A percentile compares a stretch with the other conserved stretches of the same genome.
phyloP scores from a whole-genome alignment of 2,329 filamentous ascomycete genomes.

The Bipolaris zeicola region DNA sequence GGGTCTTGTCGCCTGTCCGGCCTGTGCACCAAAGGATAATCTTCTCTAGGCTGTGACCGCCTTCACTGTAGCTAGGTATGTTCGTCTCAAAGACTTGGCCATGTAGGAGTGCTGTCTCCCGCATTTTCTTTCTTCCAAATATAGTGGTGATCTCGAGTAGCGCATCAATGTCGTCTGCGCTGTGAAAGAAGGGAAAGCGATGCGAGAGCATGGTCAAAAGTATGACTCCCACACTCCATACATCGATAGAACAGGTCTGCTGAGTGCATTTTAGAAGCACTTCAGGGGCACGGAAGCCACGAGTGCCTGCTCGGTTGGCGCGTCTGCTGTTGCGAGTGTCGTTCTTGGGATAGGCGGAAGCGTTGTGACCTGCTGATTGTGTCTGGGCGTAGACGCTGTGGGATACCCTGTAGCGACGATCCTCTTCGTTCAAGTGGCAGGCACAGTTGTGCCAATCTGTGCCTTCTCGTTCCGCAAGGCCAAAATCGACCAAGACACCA shows the following conservation, averaged over 20 bases:
- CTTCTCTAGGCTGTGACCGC: constrained; percentile 87
- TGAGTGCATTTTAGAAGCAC: constrained; percentile 97
- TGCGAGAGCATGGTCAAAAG: constrained; percentile 90
- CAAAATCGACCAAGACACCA: constrained; percentile 97
- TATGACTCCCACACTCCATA: constrained; percentile 98
- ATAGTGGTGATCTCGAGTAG: constrained; percentile 97
- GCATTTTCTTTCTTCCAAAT: constrained; percentile 86
- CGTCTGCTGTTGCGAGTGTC: constrained; percentile 86
- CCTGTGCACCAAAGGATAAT: constrained; percentile 95
- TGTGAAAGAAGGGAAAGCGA: constrained; percentile 98
- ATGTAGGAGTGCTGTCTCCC: constrained; percentile 78
- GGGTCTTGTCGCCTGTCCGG: constrained; percentile 63
- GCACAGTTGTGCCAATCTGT: constrained; percentile 79
- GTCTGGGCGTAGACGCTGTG: constrained; percentile 66
- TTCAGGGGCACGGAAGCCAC: constrained; percentile 94
- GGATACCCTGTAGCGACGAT: constrained; percentile 63
- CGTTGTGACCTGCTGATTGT: constrained; percentile 45
- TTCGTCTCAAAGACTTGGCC: constrained; percentile 91
- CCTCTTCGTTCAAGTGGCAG: constrained; percentile 70
- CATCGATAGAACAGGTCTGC: constrained; percentile 89
- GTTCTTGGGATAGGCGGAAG: constrained; percentile 80
- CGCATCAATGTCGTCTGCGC: constrained; percentile 95
- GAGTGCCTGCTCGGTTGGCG: constrained; percentile 91
- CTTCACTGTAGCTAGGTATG: constrained; percentile 85
- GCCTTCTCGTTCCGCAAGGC: constrained; percentile 79